Evolutionary conservation across 148 eudicot species (phyloP), one percentile per base, ranked within the genome.

Genomic region (Rhododendron mucronatum): DNA sequence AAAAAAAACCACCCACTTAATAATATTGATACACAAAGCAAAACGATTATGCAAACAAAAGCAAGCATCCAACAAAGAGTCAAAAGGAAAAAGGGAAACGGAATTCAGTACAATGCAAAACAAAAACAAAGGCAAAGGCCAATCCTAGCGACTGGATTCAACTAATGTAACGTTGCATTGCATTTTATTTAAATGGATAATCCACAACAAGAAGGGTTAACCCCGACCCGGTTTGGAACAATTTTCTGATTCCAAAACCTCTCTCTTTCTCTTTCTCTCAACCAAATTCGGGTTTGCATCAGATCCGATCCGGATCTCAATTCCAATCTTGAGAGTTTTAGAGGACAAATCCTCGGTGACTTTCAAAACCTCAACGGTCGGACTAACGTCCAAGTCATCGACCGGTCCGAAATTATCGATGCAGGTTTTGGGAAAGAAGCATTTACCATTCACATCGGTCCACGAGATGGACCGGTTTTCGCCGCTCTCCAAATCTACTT

Each of bases 391-490:
- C 44, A 15, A 69, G 5, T 84, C 65, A 3, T 28, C 86, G 82
- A 28, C 7, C 23, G 20, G 86, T 30, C 39, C 7, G 2, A 30
- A 30, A 4, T 71, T 86, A 84, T 90, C 88, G 3, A 91, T 87
- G 50, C 89, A 88, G 39, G 78, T 76, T 75, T 89, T 91, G 7
- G 97, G 95, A 83, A 93, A 94, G 47, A 87, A 93, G 63, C 90
- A 89, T 7, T 83, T 85, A 0, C 87, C 92, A 1, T 89, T 39
- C 13, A 87, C 84, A 88, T 94, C 93, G 33, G 90, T 89, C 97
- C 97, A 94, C 30, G 93, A 90, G n/a, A 94, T 86, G 21, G 97
- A 92, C 74, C 91, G 81, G 73, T 88, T 79, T 87, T 71, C 12
- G 1, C 92, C 90, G 47, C 80, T 77, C 28, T 79, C 82, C 71